Conservation (phyloP, 805 yeast species). For the Kodamaea kaohsiungensis region DNA sequence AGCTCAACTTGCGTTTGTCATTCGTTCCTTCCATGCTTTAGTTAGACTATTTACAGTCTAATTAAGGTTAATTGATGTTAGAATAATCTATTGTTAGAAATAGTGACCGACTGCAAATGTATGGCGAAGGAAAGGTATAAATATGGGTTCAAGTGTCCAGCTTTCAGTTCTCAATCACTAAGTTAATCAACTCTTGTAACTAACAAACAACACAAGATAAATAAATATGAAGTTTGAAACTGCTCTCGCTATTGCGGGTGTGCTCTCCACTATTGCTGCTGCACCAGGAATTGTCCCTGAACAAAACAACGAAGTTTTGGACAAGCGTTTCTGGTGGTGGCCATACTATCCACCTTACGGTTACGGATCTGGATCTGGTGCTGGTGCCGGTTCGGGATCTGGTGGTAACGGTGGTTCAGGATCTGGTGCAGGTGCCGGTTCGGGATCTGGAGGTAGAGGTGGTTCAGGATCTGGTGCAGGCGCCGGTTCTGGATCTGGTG, state of each 20-base stretch:
- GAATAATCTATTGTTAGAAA: not conserved
- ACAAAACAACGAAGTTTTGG: not conserved
- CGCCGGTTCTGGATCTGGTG: slow-evolving; percentile 2
- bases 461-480: slow-evolving; percentile 1
- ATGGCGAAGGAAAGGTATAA: not conserved
- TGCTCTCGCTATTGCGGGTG: slow-evolving; percentile 5
- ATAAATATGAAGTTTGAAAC: slow-evolving; percentile 4
- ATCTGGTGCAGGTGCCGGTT: not conserved
- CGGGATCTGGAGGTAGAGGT: not conserved
- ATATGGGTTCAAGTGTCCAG: not conserved
- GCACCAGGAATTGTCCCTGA: not conserved
- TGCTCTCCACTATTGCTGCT: slow-evolving; percentile 1
- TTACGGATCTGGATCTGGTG: not conserved
- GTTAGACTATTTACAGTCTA: not conserved
- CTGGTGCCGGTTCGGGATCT: not conserved
- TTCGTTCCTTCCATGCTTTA: not conserved
- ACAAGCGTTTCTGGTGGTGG: slow-evolving; percentile 1
- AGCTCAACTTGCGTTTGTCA: not conserved
- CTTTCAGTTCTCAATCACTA: not conserved
- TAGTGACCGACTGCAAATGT: not conserved
- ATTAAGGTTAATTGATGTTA: not conserved
- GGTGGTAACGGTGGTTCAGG: not conserved
- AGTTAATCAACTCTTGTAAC: not conserved
- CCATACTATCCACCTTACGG: not conserved
- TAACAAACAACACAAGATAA: not conserved